Evolutionary conservation across 495 filamentous ascomycete species (phyloP).

Genomic region (Letharia lupina): DNA sequence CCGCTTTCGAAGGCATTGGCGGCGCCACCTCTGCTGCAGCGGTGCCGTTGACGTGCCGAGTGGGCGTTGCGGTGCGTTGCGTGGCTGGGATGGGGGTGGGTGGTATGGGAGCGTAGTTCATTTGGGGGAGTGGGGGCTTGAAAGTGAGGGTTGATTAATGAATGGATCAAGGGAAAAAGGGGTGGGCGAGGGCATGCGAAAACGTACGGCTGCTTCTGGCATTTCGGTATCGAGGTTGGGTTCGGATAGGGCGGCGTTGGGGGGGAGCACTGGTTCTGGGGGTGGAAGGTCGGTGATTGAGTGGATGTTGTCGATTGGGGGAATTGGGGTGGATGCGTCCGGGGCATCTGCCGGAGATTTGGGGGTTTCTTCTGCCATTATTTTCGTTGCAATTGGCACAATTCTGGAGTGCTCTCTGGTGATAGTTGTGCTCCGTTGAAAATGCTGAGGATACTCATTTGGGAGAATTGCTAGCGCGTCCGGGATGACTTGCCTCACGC

Average conservation of each 20-base stretch:
- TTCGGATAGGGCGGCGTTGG: constrained; percentile 13
- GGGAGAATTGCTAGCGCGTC: neutral
- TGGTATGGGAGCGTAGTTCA: constrained; percentile 21
- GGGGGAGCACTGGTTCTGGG: constrained; percentile 12
- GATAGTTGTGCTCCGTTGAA: neutral
- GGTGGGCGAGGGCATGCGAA: no score
- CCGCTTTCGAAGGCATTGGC: constrained; percentile 30
- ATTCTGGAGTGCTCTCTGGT: neutral
- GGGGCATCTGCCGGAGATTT: neutral
- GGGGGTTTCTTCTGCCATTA: constrained; percentile 12
- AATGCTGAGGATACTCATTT: neutral
- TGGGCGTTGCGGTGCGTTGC: constrained; percentile 36
- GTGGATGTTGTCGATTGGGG: constrained; percentile 17
- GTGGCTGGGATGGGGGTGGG: constrained; percentile 32
- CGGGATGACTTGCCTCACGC: neutral
- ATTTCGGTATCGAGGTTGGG: constrained; percentile 19
- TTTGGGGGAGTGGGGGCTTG: constrained; percentile 23
- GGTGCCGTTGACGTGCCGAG: constrained; percentile 43
- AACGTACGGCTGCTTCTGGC: constrained; percentile 17
- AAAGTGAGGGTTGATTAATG: neutral
- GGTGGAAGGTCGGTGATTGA: neutral
- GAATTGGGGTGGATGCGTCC: constrained; percentile 5
- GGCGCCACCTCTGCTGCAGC: constrained; percentile 23
- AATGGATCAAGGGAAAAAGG: no score
- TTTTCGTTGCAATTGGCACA: neutral